phyloP scores from a whole-genome alignment of 1,284 basidiomycete genomes.

The Puccinia hordei region DNA sequence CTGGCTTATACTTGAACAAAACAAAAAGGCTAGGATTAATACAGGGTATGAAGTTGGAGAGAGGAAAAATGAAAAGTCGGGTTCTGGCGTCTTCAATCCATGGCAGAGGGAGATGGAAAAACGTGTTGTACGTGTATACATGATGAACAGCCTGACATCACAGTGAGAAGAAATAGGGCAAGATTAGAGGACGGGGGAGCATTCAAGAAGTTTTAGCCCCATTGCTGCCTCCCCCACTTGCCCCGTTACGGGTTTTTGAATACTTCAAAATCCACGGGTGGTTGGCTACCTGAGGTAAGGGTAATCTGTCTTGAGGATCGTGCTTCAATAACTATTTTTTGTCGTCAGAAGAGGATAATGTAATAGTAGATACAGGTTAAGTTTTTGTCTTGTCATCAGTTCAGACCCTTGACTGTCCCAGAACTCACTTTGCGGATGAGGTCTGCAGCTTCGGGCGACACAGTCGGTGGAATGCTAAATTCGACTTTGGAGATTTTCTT shows the following conservation, averaged over 20 bases:
- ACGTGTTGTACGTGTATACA: not conserved
- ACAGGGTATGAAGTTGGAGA: not conserved
- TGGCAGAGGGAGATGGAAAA: not conserved
- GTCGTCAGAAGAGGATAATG: not conserved
- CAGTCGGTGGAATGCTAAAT: constrained; percentile 69
- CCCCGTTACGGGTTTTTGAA: constrained; percentile 56
- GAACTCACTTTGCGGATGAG: constrained; percentile 67
- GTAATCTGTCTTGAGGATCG: constrained; percentile 77
- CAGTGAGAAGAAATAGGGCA: not conserved
- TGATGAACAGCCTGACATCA: not conserved
- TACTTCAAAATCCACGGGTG: constrained; percentile 95
- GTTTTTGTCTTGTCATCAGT: not conserved
- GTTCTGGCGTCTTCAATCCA: not conserved
- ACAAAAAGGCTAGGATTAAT: not conserved
- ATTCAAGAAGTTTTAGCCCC: not conserved
- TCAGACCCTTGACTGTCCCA: not conserved
- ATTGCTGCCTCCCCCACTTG: constrained; percentile 16
- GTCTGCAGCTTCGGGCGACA: constrained; percentile 70
- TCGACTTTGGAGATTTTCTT: constrained; percentile 80
- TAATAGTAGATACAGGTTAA: constrained; percentile 56
- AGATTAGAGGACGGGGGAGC: not conserved
- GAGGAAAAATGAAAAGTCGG: not conserved
- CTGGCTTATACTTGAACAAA: not conserved
- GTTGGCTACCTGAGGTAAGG: constrained; percentile 74
- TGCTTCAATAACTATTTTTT: constrained; percentile 76